These are phyloP conservation scores for Alternaria ventricosa DNA, from an alignment of 2,329 filamentous ascomycete species.

Conservation along the genomic window DNA sequence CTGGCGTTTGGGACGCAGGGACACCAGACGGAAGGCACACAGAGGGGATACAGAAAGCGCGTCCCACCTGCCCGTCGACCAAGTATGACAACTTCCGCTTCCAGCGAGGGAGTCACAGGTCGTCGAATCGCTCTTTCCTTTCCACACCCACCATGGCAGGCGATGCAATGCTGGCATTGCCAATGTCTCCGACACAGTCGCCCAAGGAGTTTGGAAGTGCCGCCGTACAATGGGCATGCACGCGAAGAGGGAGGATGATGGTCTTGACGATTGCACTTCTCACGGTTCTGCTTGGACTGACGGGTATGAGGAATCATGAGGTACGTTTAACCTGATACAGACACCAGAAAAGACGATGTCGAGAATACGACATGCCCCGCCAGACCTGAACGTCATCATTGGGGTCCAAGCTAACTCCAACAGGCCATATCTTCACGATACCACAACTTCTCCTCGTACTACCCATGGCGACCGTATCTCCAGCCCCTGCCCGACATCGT, in stretches of 20 bases:
- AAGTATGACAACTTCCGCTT: not conserved
- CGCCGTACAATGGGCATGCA: conserved; percentile 37
- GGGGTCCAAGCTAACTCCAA: conserved; percentile 3
- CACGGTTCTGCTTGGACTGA: conserved; percentile 27
- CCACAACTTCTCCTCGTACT: conserved; percentile 32
- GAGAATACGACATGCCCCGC: not conserved
- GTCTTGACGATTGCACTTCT: conserved; percentile 28
- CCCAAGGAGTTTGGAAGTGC: conserved; percentile 33
- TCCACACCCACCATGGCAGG: conserved; percentile 23
- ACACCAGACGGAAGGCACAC: not conserved
- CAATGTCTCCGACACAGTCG: conserved; percentile 34
- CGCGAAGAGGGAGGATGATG: conserved; percentile 38
- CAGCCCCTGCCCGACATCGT: conserved; percentile 32
- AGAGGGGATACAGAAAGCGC: not conserved
- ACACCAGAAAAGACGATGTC: not conserved
- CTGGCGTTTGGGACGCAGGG: not conserved
- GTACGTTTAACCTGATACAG: conserved; percentile 15
- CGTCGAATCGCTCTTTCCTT: not conserved
- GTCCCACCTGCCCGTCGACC: not conserved
- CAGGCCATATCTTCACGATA: conserved; percentile 37
- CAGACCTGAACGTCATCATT: not conserved
- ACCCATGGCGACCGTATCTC: conserved; percentile 40
- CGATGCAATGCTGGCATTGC: conserved; percentile 31
- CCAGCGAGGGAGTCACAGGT: not conserved
- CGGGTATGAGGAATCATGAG: conserved; percentile 25